phyloP scores from a whole-genome alignment of 2,329 filamentous ascomycete genomes.

The Neurospora crassa region DNA sequence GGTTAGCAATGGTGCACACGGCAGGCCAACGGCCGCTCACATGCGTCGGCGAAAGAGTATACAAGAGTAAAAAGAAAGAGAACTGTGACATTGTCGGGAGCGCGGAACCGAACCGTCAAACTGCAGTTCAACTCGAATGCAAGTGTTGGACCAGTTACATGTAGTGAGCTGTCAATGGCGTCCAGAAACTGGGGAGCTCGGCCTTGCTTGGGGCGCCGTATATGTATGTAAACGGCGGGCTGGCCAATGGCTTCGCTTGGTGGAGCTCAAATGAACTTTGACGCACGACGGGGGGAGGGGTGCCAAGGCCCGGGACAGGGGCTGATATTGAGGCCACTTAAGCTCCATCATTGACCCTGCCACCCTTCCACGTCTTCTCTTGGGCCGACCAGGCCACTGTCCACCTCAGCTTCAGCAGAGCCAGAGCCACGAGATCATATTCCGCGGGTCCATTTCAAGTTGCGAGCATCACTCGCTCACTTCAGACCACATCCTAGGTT shows the following conservation, averaged over 20 bases:
- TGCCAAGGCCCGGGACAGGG: background rate
- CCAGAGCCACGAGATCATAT: background rate
- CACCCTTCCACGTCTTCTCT: conserved; percentile 4
- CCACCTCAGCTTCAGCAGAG: background rate
- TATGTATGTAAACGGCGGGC: background rate
- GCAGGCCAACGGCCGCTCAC: background rate
- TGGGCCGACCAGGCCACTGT: conserved; percentile 5
- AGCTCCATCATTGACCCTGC: conserved; percentile 12
- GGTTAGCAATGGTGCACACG: background rate
- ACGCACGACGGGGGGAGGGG: background rate
- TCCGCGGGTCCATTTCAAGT: background rate
- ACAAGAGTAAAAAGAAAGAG: background rate
- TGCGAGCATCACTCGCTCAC: background rate
- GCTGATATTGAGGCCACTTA: conserved; percentile 16
- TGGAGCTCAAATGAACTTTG: background rate
- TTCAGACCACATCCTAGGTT: background rate
- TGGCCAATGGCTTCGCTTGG: background rate
- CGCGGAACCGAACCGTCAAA: background rate
- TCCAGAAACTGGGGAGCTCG: background rate
- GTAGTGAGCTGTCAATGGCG: background rate
- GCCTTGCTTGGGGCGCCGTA: background rate
- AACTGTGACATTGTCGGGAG: background rate
- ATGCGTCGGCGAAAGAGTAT: background rate
- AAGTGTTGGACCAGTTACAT: no score
- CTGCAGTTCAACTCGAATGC: no score